These are phyloP conservation scores for Ganoderma meredithae DNA, from an alignment of 1,284 basidiomycete species.

Conservation along the genomic window DNA sequence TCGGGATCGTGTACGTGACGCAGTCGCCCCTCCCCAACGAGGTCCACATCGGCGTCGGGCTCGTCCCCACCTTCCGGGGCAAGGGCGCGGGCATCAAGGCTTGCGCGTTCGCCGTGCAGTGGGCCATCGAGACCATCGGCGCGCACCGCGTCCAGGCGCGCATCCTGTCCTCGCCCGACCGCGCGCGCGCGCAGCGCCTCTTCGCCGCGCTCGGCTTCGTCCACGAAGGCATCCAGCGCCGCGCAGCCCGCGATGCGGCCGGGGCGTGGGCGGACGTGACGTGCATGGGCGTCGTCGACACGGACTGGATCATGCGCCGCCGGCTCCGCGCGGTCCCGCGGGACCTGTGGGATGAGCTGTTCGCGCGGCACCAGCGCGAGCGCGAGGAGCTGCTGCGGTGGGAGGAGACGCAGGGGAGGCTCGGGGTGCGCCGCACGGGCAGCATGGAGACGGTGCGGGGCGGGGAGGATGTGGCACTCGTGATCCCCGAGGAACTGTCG, in stretches of 20 bases:
- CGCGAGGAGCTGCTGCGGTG: slow-evolving; percentile 60
- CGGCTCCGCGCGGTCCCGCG: slow-evolving; percentile 34
- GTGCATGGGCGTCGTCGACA: slow-evolving; percentile 65
- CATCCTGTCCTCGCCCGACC: slow-evolving; percentile 26
- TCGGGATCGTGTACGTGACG: slow-evolving; percentile 57
- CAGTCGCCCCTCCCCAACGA: slow-evolving; percentile 48
- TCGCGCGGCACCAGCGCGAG: slow-evolving; percentile 64
- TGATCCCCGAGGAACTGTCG: not conserved
- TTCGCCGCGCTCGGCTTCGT: slow-evolving; percentile 51
- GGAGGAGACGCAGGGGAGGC: slow-evolving; percentile 44
- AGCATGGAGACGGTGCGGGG: slow-evolving; percentile 45
- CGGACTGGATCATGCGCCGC: slow-evolving; percentile 59
- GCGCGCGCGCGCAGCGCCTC: slow-evolving; percentile 27
- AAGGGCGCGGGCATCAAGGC: slow-evolving; percentile 55
- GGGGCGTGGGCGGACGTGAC: slow-evolving; percentile 66
- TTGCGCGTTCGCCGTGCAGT: slow-evolving; percentile 50
- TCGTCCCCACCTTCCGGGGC: slow-evolving; percentile 46
- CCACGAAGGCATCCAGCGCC: slow-evolving; percentile 66
- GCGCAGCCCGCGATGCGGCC: slow-evolving; percentile 52
- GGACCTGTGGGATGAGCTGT: slow-evolving; percentile 69
- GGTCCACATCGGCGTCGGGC: slow-evolving; percentile 59
- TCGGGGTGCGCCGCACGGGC: slow-evolving; percentile 33
- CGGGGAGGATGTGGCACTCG: not conserved
- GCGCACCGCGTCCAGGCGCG: slow-evolving; percentile 57
- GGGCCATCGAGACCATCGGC: slow-evolving; percentile 54